Percentiles rank a stretch among this genome's conserved stretches.
Conservation (phyloP, 768 basidiomycete genomes). For the Amanita pallidorosea region DNA sequence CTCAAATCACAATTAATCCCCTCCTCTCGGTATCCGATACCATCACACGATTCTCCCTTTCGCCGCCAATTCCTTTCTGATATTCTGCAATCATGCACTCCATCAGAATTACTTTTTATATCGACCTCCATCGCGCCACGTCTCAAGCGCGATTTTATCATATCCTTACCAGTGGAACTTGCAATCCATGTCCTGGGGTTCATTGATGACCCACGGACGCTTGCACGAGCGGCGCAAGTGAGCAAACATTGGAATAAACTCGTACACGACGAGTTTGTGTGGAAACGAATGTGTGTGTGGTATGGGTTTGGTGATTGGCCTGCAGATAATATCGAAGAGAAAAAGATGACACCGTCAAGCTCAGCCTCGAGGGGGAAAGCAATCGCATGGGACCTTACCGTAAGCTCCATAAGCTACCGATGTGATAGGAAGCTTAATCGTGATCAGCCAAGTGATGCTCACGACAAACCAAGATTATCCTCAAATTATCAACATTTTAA, state of each 20-base stretch:
- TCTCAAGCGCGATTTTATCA: slow-evolving; percentile 51
- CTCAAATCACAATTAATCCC: slow-evolving; percentile 7
- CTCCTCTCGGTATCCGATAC: not conserved
- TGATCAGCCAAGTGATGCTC: not conserved
- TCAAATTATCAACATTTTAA: slow-evolving; percentile 43
- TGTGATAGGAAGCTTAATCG: slow-evolving; percentile 1
- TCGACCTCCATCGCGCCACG: slow-evolving; percentile 54
- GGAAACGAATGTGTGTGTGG: slow-evolving; percentile 63
- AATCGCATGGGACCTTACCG: not conserved
- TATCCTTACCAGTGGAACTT: slow-evolving; percentile 43
- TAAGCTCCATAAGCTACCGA: not conserved
- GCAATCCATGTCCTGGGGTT: slow-evolving; percentile 66
- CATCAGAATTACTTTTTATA: slow-evolving; percentile 54
- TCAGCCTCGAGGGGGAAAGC: not conserved
- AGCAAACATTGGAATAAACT: slow-evolving; percentile 63
- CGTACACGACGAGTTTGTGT: slow-evolving; percentile 65
- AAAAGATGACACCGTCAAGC: slow-evolving; percentile 2
- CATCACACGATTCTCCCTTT: slow-evolving; percentile 23
- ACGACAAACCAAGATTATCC: slow-evolving; percentile 1
- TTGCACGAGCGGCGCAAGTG: slow-evolving; percentile 61
- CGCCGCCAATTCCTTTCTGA: slow-evolving; percentile 43
- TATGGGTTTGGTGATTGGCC: slow-evolving; percentile 35
- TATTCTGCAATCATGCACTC: slow-evolving; percentile 43
- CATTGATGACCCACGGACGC: slow-evolving; percentile 63
- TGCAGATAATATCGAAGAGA: slow-evolving; percentile 9